A percentile compares a stretch with the other conserved stretches of the same genome.
phyloP scores from a whole-genome alignment of 129 eudicot genomes.

The Flaveria robusta region DNA sequence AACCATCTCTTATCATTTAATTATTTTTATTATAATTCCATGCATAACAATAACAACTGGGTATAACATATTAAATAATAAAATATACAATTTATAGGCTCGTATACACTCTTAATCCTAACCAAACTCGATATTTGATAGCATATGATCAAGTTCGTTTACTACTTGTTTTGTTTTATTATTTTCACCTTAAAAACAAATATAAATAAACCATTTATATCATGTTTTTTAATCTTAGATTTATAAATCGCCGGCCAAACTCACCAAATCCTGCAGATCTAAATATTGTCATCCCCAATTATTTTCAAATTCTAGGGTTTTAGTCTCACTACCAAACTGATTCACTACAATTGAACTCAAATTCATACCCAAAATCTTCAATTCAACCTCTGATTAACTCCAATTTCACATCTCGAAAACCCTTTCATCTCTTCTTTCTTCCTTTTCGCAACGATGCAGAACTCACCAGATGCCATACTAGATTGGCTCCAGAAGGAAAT shows the following conservation, averaged over 20 bases:
- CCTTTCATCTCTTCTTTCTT: background rate
- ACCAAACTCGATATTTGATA: too few species aligned
- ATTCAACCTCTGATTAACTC: background rate
- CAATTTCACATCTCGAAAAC: constrained; percentile 15
- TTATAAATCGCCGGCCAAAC: constrained; percentile 24
- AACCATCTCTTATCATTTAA: too few species aligned
- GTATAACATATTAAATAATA: too few species aligned
- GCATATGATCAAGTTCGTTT: too few species aligned
- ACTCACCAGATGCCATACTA: constrained; percentile 76
- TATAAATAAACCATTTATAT: too few species aligned
- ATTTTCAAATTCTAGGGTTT: constrained; percentile 1
- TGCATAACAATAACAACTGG: too few species aligned
- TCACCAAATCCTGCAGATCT: constrained; percentile 19
- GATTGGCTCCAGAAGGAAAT: constrained; percentile 93
- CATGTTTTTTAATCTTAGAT: background rate
- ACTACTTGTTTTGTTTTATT: too few species aligned
- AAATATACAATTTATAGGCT: too few species aligned
- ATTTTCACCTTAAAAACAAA: too few species aligned
- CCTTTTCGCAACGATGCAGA: constrained; percentile 52
- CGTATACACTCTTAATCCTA: too few species aligned
- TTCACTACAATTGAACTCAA: background rate
- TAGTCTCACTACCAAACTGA: background rate
- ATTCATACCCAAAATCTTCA: background rate
- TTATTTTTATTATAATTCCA: too few species aligned
- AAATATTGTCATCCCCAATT: background rate